Base-by-base conservation (phyloP, 306 rosid species). In the Trifolium subterraneum region DNA sequence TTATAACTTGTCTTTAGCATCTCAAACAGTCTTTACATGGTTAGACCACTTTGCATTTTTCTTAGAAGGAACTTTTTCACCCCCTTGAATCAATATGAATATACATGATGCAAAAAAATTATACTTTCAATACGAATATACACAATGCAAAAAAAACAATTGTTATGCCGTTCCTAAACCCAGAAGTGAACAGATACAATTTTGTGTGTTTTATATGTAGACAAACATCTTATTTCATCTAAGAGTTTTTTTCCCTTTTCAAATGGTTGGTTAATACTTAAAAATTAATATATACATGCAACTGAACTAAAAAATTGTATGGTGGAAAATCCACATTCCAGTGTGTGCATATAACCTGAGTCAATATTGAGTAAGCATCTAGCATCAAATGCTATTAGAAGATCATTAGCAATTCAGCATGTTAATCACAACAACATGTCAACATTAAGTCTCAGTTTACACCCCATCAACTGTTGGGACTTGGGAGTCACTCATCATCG, bases 401-500 rank as follows among this genome's bases (percentile, higher is more conserved):
- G 36, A 44, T 7, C 67, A 36, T 44, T 47, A 50, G 12, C 52
- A 52, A 59, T 42, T 44, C 56, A 68, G 79, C 67, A 67, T 72
- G 68, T 47, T 55, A 72, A 23, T 54, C 33, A 42, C 70, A 72
- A 61, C 8, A 13, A 11, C 6, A 76, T 65, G 72, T 79, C 77
- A 83, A 48, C 14, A 22, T 65, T 39, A 81, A 35, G 63, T 66
- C 71, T 71, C 83, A 5, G 71, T 67, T 82, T 81, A 81, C 73
- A 45, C 79, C 19, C 52, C 47, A 10, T 77, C 84, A 65, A 54
- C 83, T 55, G 80, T 80, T 12, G 70, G 77, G 62, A 52, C 79
- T 80, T 12, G 70, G 77, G 62, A 52, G 60, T 48, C 78, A 83
- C 42, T 83, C 93, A 62, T 86, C 87, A 38, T 87, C 88, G 33